Evolutionary conservation across 495 filamentous ascomycete species (phyloP).

Genomic region (Clavariopsis aquatica): DNA sequence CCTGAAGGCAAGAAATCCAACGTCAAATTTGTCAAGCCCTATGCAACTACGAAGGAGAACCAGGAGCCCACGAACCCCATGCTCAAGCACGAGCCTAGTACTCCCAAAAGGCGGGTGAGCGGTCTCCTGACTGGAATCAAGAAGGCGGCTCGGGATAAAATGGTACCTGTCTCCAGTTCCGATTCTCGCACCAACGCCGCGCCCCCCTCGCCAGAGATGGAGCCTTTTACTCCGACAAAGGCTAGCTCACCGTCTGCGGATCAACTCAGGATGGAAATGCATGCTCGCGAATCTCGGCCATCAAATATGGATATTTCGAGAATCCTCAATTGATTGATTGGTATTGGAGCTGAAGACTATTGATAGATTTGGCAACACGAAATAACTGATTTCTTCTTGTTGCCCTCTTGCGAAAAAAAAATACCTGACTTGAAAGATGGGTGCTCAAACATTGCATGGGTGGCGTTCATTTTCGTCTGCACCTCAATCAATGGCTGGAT

Average conservation of each 20-base stretch:
- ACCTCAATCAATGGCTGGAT: not conserved
- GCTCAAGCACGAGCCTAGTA: not conserved
- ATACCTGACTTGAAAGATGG: not conserved
- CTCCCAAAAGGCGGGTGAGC: not conserved
- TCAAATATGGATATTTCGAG: not conserved
- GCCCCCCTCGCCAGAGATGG: constrained; percentile 10
- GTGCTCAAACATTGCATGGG: not conserved
- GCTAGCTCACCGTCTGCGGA: not conserved
- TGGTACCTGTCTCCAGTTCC: constrained; percentile 3
- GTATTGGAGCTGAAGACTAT: too few relatives aligned
- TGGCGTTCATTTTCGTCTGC: constrained; percentile 4
- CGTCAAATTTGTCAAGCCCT: not conserved
- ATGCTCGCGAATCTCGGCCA: constrained; percentile 10
- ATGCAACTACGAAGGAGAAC: not conserved
- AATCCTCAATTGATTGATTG: constrained; percentile 9
- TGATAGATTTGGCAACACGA: not conserved
- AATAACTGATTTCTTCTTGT: not conserved
- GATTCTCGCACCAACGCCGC: constrained; percentile 16
- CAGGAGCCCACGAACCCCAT: not conserved
- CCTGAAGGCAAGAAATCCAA: not conserved
- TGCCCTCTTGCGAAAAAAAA: not conserved
- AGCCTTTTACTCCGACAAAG: constrained; percentile 10
- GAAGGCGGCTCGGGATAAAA: not conserved
- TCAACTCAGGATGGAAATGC: not conserved
- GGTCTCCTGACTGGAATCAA: not conserved